These are phyloP conservation scores for Calycina marina DNA, from an alignment of 2,329 filamentous ascomycete species.

Conservation along the genomic window DNA sequence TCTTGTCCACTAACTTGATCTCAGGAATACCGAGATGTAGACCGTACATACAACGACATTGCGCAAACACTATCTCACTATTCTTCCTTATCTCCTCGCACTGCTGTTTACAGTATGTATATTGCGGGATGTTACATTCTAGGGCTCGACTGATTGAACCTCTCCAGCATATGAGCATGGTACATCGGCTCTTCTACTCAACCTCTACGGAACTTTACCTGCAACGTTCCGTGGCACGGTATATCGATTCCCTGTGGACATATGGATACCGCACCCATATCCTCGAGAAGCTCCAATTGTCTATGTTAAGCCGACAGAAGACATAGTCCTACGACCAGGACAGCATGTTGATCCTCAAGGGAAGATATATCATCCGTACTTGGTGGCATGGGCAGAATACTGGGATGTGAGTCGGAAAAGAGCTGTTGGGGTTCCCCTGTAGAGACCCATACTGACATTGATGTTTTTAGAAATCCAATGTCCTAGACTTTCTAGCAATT, in stretches of 20 bases:
- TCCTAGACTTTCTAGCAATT: constrained; percentile 70
- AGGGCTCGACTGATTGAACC: constrained; percentile 17
- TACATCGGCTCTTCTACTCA: constrained; percentile 69
- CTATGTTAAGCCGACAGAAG: constrained; percentile 77
- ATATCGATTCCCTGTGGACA: constrained; percentile 79
- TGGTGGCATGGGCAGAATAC: constrained; percentile 76
- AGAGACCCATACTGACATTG: constrained; percentile 5
- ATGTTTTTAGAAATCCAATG: constrained; percentile 55
- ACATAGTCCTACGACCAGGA: constrained; percentile 79
- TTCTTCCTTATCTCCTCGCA: constrained; percentile 67
- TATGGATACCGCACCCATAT: constrained; percentile 91
- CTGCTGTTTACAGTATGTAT: constrained; percentile 80
- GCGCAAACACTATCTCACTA: constrained; percentile 69
- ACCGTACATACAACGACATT: constrained; percentile 83
- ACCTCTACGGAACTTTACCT: constrained; percentile 78
- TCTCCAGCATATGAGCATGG: constrained; percentile 73
- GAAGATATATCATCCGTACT: constrained; percentile 87
- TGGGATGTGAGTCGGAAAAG: constrained; percentile 59
- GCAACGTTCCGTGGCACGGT: constrained; percentile 77
- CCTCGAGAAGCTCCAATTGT: constrained; percentile 72
- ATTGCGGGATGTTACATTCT: no score
- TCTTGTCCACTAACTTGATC: no score
- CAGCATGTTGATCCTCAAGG: constrained; percentile 93
- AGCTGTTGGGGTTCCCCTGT: background rate
- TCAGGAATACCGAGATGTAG: constrained; percentile 87